Conservation (phyloP, 768 basidiomycete genomes). For the Cytidiella melzeri region DNA sequence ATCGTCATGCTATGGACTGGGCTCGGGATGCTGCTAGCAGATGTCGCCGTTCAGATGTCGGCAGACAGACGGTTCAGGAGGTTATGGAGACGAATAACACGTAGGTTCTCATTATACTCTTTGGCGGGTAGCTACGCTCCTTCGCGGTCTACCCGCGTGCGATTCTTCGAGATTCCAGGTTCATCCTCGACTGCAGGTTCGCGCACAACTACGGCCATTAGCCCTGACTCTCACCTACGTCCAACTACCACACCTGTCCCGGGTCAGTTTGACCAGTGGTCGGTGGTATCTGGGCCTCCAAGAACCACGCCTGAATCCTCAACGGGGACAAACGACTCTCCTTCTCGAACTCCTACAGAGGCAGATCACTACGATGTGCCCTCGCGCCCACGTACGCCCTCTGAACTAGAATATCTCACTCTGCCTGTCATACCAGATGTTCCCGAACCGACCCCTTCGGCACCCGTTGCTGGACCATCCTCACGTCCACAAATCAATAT, state of each 20-base stretch:
- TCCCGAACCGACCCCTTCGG: neutral
- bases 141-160: conserved; percentile 13
- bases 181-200: conserved; percentile 3
- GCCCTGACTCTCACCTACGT: conserved; percentile 12
- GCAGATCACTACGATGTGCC: neutral
- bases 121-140: neutral
- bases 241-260: conserved; percentile 19
- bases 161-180: conserved; percentile 9
- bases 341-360: neutral
- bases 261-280: conserved; percentile 19
- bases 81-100: conserved; percentile 20
- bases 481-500: conserved; percentile 10
- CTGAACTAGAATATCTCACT: conserved; percentile 22
- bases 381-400: conserved; percentile 14
- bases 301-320: neutral
- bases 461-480: neutral
- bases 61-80: conserved; percentile 31
- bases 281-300: conserved; percentile 13
- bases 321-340: neutral
- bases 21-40: conserved; percentile 47
- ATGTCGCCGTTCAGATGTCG: conserved; percentile 42
- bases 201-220: neutral
- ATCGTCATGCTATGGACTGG: conserved; percentile 50
- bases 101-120: conserved; percentile 14
- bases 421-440: conserved; percentile 19